Base-by-base conservation (phyloP, 176 grass and related monocot species). In the Luzula sylvatica region DNA sequence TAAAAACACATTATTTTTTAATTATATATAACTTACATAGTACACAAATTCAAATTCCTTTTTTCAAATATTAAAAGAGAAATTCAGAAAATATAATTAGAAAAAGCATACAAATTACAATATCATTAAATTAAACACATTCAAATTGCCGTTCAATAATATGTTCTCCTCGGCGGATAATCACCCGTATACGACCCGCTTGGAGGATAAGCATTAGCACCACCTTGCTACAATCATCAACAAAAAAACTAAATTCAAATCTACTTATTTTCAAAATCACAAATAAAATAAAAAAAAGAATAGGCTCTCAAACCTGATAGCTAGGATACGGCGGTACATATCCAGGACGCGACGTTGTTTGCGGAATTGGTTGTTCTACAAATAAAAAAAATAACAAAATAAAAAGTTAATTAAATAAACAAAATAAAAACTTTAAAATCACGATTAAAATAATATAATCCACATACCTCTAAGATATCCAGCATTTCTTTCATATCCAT, bases 361-460 rank as follows among this genome's bases (percentile, higher is more conserved):
- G 59, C 29, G 43, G 59, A 49, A 64, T 48, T 29, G 59, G 59
- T 2, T 14, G 59, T 64, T 64, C 59, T 64, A 23, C 42, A 49
- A 30, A 4, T 64, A 5, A 46, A 61, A 15, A 26, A 25, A 64
- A 12, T 48, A 2, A 15, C 28, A 56, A 17, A 17, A 32, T 38
- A 39, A 56, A 26, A 56, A 15, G 27, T 39, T 11, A 30, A 15
- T 30, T 2, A 12, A 20, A 38, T 0, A 27, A 56, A 56, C 22
- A 30, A 30, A 55, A 29, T 16, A 8, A 23, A 12, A 23, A 52
- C 8, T 23, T 7, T 8, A 15, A 55, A 27, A 55, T 18, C 5
- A 25, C 15, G 50, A 14, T 27, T 53, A 20, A n/a, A n/a, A n/a
- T n/a, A n/a, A n/a, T n/a, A 60, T 60, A 44, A 23, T 19, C 12